phyloP scores from a whole-genome alignment of 2,329 filamentous ascomycete genomes.

The Aspergillus sp. region DNA sequence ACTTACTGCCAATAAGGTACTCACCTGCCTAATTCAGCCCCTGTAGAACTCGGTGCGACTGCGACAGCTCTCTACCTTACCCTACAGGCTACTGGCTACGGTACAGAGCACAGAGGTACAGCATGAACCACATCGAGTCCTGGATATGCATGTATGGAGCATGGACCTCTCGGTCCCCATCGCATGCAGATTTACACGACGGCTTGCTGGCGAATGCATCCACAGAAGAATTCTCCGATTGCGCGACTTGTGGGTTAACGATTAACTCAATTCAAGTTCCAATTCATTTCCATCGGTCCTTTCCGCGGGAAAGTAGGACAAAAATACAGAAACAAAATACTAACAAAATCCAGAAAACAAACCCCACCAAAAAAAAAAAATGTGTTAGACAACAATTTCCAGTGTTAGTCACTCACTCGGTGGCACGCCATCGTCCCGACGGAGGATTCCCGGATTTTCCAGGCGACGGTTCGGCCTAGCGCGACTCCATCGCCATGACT shows the following conservation, averaged over 20 bases:
- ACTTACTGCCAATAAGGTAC: neutral
- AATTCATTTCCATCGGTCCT: constrained; percentile 3
- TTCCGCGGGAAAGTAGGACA: constrained; percentile 8
- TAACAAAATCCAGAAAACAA: neutral
- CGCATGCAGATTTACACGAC: neutral
- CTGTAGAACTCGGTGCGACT: neutral
- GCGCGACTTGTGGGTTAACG: neutral
- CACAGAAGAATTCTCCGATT: neutral
- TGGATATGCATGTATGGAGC: neutral
- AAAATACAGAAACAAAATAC: neutral
- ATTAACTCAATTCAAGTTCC: neutral
- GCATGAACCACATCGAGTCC: neutral
- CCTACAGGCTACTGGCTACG: too few relatives aligned
- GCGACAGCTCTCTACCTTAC: neutral
- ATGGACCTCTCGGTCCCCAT: neutral
- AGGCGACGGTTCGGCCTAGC: constrained; percentile 1
- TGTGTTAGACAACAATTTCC: neutral
- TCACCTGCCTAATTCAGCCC: neutral
- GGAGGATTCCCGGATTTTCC: constrained; percentile 6
- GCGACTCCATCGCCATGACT: neutral
- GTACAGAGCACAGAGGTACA: neutral
- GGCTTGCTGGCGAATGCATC: neutral
- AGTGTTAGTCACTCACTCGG: neutral
- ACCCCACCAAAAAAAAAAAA: neutral
- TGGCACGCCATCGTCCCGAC: constrained; percentile 1